A percentile compares a stretch with the other conserved stretches of the same genome.
phyloP scores from a whole-genome alignment of 2,329 filamentous ascomycete genomes.

The Penicillium sp. region DNA sequence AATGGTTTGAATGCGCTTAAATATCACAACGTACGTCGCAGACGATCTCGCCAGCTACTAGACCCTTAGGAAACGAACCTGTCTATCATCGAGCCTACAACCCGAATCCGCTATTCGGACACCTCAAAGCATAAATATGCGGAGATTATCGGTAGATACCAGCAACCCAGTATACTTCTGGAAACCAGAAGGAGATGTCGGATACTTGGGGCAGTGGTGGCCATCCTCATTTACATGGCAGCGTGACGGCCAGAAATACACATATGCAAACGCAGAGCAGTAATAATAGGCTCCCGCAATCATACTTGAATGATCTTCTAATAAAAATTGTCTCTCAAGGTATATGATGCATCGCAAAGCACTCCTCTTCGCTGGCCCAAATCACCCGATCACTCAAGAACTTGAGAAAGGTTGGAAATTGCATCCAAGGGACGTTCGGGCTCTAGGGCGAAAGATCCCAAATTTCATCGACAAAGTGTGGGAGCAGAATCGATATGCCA shows the following conservation, averaged over 20 bases:
- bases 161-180: constrained; percentile 19
- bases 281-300: not conserved
- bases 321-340: not conserved
- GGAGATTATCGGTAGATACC: not conserved
- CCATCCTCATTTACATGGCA: constrained; percentile 18
- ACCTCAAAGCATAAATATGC: not conserved
- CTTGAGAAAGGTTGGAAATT: not conserved
- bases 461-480: not conserved
- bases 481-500: not conserved
- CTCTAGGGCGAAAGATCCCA: constrained; percentile 3
- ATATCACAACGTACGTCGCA: not conserved
- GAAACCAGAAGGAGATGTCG: constrained; percentile 17
- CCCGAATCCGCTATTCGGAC: not conserved
- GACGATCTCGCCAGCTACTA: not conserved
- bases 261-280: constrained; percentile 7
- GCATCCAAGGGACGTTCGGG: not conserved
- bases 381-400: not conserved
- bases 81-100: not conserved
- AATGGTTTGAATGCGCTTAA: not conserved
- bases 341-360: constrained; percentile 8
- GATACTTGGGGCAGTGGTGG: constrained; percentile 19
- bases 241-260: not conserved
- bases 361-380: constrained; percentile 2
- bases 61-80: not conserved
- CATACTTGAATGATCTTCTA: not conserved